Evolutionary conservation across 2,329 filamentous ascomycete genomes (phyloP), one percentile per base, ranked within the genome.

Genomic region (Trichoderma koningiopsis): DNA sequence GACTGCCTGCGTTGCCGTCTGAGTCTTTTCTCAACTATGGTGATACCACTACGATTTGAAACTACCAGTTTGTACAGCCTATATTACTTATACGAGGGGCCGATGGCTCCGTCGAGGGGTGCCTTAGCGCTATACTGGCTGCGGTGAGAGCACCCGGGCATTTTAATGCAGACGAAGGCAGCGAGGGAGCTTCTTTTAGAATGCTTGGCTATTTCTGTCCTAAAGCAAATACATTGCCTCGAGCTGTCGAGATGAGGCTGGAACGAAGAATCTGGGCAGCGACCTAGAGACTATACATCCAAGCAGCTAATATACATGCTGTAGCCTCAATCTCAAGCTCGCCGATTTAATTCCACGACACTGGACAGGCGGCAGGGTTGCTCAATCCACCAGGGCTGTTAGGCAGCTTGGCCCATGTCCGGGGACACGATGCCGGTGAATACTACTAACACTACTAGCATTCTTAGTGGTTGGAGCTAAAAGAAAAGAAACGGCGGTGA

Each of bases 351-450:
- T 47, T 40, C 60, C n/a, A 19, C 52, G 40, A 52, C 24, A 22
- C 6, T 27, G 37, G 40, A 33, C 27, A 35, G 43, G 40, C 52
- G 31, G 52, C 60, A 56, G 59, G 47, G 53, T 64, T 62, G 16
- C 59, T 53, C 40, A 31, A 16, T 58, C 33, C 60, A 37, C 62
- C 60, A 62, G 31, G 57, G 52, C 27, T 52, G 52, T 37, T 58
- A 65, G 24, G 59, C 33, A 55, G 43, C 33, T 67, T 70, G 53
- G 68, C 61, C 31, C 35, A 24, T 53, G 68, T 67, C 68, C 62
- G 68, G 68, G 68, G 62, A 61, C 68, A 37, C 24, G 68, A 35
- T 60, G 68, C 68, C 62, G 68, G 68, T n/a, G 68, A 65, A 43
- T 19, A 43, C 40, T n/a, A 43, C 40, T n/a, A 43, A 19, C 19